phyloP scores from a whole-genome alignment of 768 basidiomycete genomes.

The Termitomyces sp. region DNA sequence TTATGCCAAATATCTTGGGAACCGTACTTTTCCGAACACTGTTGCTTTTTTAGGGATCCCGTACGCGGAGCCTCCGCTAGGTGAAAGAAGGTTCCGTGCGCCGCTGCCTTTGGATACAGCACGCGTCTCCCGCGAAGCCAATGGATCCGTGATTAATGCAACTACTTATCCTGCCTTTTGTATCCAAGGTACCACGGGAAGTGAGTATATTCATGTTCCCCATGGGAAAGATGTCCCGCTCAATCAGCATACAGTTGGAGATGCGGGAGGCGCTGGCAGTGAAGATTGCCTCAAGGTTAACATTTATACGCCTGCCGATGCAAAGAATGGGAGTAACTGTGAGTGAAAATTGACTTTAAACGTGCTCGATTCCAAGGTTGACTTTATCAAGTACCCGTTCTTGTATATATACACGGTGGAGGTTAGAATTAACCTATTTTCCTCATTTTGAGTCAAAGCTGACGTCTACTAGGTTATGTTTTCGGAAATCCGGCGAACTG shows the following conservation, averaged over 20 bases:
- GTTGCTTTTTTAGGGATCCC: conserved; percentile 56
- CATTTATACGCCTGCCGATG: conserved; percentile 49
- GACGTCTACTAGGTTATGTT: conserved; percentile 34
- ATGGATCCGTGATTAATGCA: conserved; percentile 41
- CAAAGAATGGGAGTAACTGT: conserved; percentile 42
- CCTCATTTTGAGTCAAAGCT: neutral
- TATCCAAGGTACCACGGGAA: conserved; percentile 49
- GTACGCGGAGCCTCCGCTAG: conserved; percentile 54
- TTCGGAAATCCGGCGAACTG: conserved; percentile 59
- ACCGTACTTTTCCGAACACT: conserved; percentile 42
- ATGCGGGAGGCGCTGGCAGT: conserved; percentile 57
- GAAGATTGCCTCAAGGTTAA: conserved; percentile 69
- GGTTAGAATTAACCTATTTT: conserved; percentile 17
- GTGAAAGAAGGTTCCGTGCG: conserved; percentile 44
- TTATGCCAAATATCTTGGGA: conserved; percentile 54
- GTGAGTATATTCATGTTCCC: conserved; percentile 19
- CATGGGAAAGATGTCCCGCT: neutral
- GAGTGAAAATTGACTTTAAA: conserved; percentile 15
- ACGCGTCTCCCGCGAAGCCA: conserved; percentile 29
- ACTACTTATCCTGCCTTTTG: conserved; percentile 52
- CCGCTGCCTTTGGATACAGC: conserved; percentile 46
- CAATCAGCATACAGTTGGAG: conserved; percentile 30
- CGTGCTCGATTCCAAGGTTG: no score
- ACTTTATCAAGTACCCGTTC: conserved; percentile 31
- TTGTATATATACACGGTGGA: conserved; percentile 47